Base-by-base conservation (phyloP, 176 grass and related monocot genomes). In the Lolium multiflorum region DNA sequence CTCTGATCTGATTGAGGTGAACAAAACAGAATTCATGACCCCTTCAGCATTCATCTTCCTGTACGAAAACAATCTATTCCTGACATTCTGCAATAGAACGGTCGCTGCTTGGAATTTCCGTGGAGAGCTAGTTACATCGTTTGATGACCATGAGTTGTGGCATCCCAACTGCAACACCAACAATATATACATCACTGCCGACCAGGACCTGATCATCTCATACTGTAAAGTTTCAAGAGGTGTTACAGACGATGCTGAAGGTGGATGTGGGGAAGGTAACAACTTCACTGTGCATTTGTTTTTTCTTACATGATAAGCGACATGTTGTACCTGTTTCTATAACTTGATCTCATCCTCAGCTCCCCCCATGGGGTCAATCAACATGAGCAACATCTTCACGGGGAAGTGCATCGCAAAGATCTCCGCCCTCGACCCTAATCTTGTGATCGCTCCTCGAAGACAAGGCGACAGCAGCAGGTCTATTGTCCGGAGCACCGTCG, bases 21-120 rank as follows among this genome's bases (percentile, higher is more conserved):
- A 74, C 88, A 86, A 58, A 84, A 88, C 85, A 0, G 88, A 95
- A 50, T 95, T 95, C 86, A 95, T 95, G 90, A 92, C 90, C 20
- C 93, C 93, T 11, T 95, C 90, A 14, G 90, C 90, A 4, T 95
- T 95, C 86, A 92, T 95, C 84, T 95, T 95, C 78, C 93, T 95
- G 3, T 92, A 95, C 1, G 90, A 95, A 64, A 95, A 92, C 5
- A 89, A 95, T 64, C 76, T 95, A 11, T 92, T 95, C 88, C 87
- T 95, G 63, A 95, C 93, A 66, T 95, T 92, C 59, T 88, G 90
- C 56, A 84, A 92, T 71, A 90, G 90, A 77, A 92, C 88, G 6
- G 90, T 95, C 20, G 88, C 88, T 70, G 90, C 89, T 1, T 95
- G 93, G 93, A 92, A 95, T 82, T 90, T 95, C 18, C 88, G 86